Evolutionary conservation across 768 basidiomycete species (phyloP), one percentile per base, ranked within the genome.

Genomic region (Baorangia bicolor): DNA sequence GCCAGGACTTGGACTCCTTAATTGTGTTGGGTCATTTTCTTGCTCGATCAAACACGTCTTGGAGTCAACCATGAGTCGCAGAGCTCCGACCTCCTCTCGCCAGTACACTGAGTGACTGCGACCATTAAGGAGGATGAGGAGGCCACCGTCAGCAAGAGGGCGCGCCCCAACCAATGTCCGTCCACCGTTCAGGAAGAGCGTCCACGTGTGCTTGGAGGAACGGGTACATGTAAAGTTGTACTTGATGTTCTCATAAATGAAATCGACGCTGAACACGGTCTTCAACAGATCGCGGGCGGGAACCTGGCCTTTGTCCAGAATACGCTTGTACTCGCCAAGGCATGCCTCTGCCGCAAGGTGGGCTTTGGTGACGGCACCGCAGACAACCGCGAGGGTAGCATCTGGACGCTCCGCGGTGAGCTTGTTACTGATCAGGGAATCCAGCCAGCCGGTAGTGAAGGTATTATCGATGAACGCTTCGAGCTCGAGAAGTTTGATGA

Each of bases 31-130:
- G 67, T 99, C 97, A 64, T 98, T 98, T 81, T 99, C 97, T 75
- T 98, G 95, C 73, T 98, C 97, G 63, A 99, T 94, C 75, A 98
- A 80, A 71, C 95, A 97, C 16, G 97, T 99, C 81, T 98, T 96
- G 50, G 94, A 83, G 74, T 99, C 96, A 56, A 99, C 88, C 86
- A 94, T 93, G 68, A 98, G 71, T 61, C 92, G 78, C 62, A 94
- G 77, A 10, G 93, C 91, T 52, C 94, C 97, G 51, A 98, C 97
- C 77, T 99, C 97, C 72, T 98, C 97, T 51, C 93, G 82, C 94
- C 93, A 98, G 74, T 99, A 99, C 49, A 97, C 81, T 23, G 97
- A 95, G 74, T 99, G 97, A 71, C 94, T 95, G 69, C 89, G 90
- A 53, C 93, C 96, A 65, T 95, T 92, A 56, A 99, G 81, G 28